phyloP scores from a whole-genome alignment of 2,329 filamentous ascomycete species.

The Bipolaris cookei region DNA sequence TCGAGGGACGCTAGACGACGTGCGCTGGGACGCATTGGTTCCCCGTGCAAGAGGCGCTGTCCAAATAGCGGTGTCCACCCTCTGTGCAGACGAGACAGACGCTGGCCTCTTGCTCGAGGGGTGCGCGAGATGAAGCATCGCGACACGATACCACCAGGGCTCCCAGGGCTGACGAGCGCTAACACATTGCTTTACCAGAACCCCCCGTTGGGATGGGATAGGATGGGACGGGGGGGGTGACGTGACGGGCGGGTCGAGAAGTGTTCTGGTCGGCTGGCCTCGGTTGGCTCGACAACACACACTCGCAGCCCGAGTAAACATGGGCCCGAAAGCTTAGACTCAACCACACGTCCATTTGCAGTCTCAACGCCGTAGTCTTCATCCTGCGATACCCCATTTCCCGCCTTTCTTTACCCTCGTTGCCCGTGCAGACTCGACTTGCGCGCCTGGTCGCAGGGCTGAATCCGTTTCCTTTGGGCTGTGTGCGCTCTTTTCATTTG shows the following conservation, averaged over 20 bases:
- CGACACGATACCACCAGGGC: neutral
- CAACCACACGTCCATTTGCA: constrained; percentile 31
- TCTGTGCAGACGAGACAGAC: neutral
- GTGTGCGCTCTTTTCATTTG: constrained; percentile 21
- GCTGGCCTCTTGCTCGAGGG: no score
- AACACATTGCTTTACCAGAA: neutral
- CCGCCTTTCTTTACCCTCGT: constrained; percentile 34
- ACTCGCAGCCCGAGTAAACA: constrained; percentile 16
- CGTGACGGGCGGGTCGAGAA: neutral
- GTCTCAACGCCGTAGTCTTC: constrained; percentile 32
- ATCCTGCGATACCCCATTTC: constrained; percentile 26
- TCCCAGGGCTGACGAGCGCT: neutral
- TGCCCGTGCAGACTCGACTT: constrained; percentile 30
- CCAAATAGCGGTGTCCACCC: constrained; percentile 4
- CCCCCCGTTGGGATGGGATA: neutral
- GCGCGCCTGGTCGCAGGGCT: constrained; percentile 31
- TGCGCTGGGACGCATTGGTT: constrained; percentile 3
- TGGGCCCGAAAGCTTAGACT: constrained; percentile 20
- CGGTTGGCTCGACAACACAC: constrained; percentile 20
- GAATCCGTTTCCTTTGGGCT: constrained; percentile 21
- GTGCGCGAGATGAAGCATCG: no score
- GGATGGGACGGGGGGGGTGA: neutral
- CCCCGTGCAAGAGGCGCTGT: constrained; percentile 10
- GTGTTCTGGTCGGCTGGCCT: constrained; percentile 23
- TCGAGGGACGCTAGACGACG: constrained; percentile 4